Conservation (phyloP, 192 early-diverging fungal genomes). For the Martensiomyces pterosporus region DNA sequence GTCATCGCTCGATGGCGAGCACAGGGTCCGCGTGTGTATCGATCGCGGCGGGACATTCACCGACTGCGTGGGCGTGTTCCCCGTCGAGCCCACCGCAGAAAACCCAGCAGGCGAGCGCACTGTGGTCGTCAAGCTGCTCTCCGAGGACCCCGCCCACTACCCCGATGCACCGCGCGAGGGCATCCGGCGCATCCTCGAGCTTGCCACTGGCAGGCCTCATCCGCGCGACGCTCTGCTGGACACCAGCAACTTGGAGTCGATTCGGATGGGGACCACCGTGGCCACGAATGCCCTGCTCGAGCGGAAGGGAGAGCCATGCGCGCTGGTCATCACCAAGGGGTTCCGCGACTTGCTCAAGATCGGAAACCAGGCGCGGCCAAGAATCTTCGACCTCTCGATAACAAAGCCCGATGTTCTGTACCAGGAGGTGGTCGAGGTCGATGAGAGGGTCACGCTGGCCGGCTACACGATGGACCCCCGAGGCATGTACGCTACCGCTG, state of each 20-base stretch:
- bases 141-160: slow-evolving; percentile 87
- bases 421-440: slow-evolving; percentile 71
- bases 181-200: slow-evolving; percentile 81
- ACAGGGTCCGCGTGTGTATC: slow-evolving; percentile 56
- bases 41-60: slow-evolving; percentile 98
- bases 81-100: slow-evolving; percentile 36
- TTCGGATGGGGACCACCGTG: slow-evolving; percentile 97
- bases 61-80: slow-evolving; percentile 82
- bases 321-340: slow-evolving; percentile 85
- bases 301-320: slow-evolving; percentile 84
- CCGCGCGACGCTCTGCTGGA: slow-evolving; percentile 67
- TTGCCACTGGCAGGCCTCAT: slow-evolving; percentile 64
- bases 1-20: slow-evolving; percentile 8
- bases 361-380: slow-evolving; percentile 89
- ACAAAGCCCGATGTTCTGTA: slow-evolving; percentile 83
- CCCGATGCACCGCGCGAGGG: slow-evolving; percentile 92
- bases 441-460: slow-evolving; percentile 84
- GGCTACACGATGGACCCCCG: slow-evolving; percentile 60
- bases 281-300: slow-evolving; percentile 91
- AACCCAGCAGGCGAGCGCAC: slow-evolving; percentile 49
- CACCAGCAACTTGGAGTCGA: slow-evolving; percentile 66
- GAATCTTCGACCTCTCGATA: slow-evolving; percentile 91
- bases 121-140: slow-evolving; percentile 85
- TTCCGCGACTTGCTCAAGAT: slow-evolving; percentile 80
- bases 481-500: slow-evolving; percentile 22